Conservation (phyloP, 2,329 filamentous ascomycete genomes). For the Verticillium tricorpus region DNA sequence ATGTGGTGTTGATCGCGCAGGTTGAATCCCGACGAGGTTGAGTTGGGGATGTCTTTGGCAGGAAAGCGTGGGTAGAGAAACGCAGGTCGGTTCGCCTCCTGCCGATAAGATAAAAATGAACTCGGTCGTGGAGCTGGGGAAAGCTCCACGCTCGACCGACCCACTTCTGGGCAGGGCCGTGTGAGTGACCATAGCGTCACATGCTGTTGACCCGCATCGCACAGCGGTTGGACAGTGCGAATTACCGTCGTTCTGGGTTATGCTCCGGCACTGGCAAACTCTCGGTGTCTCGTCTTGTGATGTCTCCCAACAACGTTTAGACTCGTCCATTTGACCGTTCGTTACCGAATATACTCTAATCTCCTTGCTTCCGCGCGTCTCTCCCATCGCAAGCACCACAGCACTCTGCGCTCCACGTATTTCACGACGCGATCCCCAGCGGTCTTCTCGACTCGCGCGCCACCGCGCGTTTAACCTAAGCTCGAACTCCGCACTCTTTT, state of each 20-base stretch:
- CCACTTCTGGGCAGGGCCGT: too few relatives aligned
- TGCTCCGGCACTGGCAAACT: background rate
- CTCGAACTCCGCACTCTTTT: background rate
- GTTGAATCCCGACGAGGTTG: too few relatives aligned
- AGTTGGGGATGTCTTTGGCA: too few relatives aligned
- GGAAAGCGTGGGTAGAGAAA: too few relatives aligned
- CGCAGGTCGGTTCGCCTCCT: too few relatives aligned
- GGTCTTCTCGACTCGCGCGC: background rate
- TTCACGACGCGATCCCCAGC: background rate
- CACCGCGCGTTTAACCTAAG: background rate
- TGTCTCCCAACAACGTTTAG: background rate
- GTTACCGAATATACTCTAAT: background rate
- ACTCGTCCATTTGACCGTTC: background rate
- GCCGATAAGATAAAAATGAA: too few relatives aligned
- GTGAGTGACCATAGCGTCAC: background rate
- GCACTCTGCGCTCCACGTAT: background rate
- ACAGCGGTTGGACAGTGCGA: background rate
- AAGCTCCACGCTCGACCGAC: too few relatives aligned
- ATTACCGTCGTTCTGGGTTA: background rate
- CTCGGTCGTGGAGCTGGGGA: too few relatives aligned
- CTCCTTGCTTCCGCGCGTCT: background rate
- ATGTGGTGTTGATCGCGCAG: background rate
- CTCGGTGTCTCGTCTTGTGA: background rate
- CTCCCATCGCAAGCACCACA: background rate
- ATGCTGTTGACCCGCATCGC: too few relatives aligned